Evolutionary conservation across 306 rosid genomes (phyloP).

Genomic region (Betula pendula): DNA sequence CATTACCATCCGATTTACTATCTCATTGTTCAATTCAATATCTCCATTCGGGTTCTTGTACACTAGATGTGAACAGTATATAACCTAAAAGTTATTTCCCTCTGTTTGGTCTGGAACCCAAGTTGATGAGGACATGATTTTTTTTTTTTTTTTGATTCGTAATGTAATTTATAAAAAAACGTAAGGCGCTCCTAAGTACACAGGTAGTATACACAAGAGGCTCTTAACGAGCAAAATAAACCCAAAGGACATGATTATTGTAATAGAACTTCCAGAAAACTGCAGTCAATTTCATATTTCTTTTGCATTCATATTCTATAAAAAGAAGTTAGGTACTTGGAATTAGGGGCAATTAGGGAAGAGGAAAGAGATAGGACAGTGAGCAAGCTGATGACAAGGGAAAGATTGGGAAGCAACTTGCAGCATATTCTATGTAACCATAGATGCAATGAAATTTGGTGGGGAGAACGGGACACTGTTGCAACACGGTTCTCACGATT

Average conservation of each 20-base stretch:
- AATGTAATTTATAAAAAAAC: too few species aligned
- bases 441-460: neutral
- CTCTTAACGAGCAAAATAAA: too few species aligned
- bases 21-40: neutral
- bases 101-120: neutral
- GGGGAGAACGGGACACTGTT: neutral
- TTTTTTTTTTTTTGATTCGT: too few species aligned
- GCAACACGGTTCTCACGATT: too few species aligned
- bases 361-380: neutral
- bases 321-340: neutral
- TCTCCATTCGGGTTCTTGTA: neutral
- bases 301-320: neutral
- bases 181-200: too few species aligned
- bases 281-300: neutral
- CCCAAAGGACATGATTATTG: neutral
- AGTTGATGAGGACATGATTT: neutral
- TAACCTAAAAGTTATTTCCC: neutral
- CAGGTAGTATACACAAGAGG: too few species aligned
- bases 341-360: neutral
- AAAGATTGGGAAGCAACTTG: conserved; percentile 3
- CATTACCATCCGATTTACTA: neutral
- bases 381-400: neutral
- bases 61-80: neutral
- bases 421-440: neutral
- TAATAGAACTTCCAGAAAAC: neutral